Evolutionary conservation across 352 stramenopile genomes (phyloP), one percentile per base, ranked within the genome.

Genomic region (Phytophthora agathidicida): DNA sequence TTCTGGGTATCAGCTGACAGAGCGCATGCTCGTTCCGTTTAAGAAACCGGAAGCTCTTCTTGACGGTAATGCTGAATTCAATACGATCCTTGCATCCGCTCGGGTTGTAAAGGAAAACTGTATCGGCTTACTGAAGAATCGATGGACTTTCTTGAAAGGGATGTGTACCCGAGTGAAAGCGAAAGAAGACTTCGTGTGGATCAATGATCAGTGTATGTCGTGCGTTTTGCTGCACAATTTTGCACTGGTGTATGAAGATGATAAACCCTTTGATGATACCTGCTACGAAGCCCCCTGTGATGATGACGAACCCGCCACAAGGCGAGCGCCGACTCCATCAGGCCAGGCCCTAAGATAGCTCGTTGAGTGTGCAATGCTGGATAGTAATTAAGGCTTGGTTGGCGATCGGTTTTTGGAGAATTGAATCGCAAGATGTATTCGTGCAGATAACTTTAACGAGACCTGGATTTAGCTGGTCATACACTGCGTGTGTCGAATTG

Each of bases 101-200:
- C 51, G 51, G 7, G 52, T 60, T 1, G 9, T 62, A 0, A 54
- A 48, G 26, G 43, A 62, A 26, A 61, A 61, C 9, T 54, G 24
- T 17, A 54, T 60, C 22, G 53, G 53, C 1, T 5, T 14, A 0
- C 16, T 43, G 7, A 62, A 47, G 26, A 62, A 62, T 8, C 32
- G 53, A 3, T 62, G 43, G 42, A 17, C 10, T 2, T 53, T 35
- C 2, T 26, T 62, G 2, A 24, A 54, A 3, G 52, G 33, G 8
- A 13, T 61, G 0, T 20, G 32, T 2, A 61, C 35, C 2, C 52
- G 54, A 11, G 54, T 61, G 10, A 46, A 46, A 3, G 11, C 13
- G 1, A 53, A 54, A 11, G 3, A 42, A 14, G 26, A 61, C 19
- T 61, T 53, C 39, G 11, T 3, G 1, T 7, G 26, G 3, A 33